A percentile compares a stretch with the other conserved stretches of the same genome.
These are phyloP conservation scores for Phaeophleospora eucalypticola DNA, from an alignment of 2,329 filamentous ascomycete species.

Conservation along the genomic window DNA sequence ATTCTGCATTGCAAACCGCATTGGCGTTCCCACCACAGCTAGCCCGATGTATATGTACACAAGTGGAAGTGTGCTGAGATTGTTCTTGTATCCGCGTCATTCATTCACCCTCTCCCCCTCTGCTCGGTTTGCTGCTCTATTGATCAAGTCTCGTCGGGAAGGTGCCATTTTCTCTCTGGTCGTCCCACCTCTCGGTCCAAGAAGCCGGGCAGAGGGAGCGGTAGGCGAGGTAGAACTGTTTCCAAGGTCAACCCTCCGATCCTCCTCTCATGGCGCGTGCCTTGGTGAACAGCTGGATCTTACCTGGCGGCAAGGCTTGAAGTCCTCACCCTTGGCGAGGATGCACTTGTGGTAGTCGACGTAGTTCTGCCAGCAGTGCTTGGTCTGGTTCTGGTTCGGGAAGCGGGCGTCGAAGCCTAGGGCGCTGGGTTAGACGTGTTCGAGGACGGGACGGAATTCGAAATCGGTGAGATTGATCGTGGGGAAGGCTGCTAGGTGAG, in stretches of 20 bases:
- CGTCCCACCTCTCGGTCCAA: constrained; percentile 94
- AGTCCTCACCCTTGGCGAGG: constrained; percentile 96
- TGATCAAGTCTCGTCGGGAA: constrained; percentile 51
- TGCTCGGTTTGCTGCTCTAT: constrained; percentile 29
- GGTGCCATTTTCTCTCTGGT: constrained; percentile 70
- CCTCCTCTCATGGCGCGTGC: background rate
- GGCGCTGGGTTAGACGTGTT: background rate
- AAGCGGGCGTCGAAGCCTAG: constrained; percentile 97
- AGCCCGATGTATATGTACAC: constrained; percentile 15
- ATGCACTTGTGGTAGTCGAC: constrained; percentile 99
- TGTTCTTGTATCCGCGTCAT: constrained; percentile 7
- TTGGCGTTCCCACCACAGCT: background rate
- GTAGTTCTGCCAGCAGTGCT: constrained; percentile 99
- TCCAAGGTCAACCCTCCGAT: background rate
- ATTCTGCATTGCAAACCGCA: background rate
- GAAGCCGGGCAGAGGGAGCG: constrained; percentile 93
- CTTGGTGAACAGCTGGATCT: constrained; percentile 13
- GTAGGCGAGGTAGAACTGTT: constrained; percentile 92
- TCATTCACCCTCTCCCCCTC: background rate
- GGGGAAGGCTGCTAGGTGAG: constrained; percentile 2
- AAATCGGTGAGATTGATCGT: background rate
- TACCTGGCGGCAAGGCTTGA: constrained; percentile 95
- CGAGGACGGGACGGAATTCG: background rate
- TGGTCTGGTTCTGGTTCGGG: constrained; percentile 96
- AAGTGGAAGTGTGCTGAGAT: constrained; percentile 8